phyloP scores from a whole-genome alignment of 2,329 filamentous ascomycete genomes.

The Curvularia verruculosa region DNA sequence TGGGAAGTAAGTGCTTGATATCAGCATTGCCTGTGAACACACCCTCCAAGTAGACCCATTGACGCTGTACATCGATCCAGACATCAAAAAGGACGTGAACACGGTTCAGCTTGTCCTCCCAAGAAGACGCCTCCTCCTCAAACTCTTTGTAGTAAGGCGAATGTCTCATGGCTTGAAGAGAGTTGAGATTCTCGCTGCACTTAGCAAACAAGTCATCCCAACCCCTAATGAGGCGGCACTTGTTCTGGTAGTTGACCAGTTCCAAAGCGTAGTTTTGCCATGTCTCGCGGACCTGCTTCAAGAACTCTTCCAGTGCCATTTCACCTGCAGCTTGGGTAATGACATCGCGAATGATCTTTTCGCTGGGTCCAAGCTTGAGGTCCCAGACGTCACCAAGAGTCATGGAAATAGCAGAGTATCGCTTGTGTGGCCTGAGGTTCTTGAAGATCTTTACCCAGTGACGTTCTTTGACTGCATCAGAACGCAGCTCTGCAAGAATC shows the following conservation, averaged over 20 bases:
- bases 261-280: constrained; percentile 97
- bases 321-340: constrained; percentile 96
- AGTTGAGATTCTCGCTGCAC: constrained; percentile 97
- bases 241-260: constrained; percentile 96
- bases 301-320: constrained; percentile 96
- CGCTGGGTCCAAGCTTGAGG: constrained; percentile 84
- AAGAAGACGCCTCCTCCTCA: constrained; percentile 92
- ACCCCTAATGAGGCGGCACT: constrained; percentile 93
- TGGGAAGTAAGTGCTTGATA: constrained; percentile 96
- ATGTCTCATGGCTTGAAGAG: constrained; percentile 96
- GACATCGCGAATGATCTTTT: constrained; percentile 87
- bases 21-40: constrained; percentile 99
- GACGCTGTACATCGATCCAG: constrained; percentile 99
- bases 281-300: constrained; percentile 93
- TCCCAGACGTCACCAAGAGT: constrained; percentile 99
- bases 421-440: constrained; percentile 85
- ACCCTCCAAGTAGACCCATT: constrained; percentile 99
- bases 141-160: constrained; percentile 99
- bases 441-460: constrained; percentile 99
- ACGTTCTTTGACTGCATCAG: constrained; percentile 91
- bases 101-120: constrained; percentile 98
- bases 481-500: constrained; percentile 87
- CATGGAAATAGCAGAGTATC: constrained; percentile 92
- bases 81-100: constrained; percentile 98
- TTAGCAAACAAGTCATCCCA: constrained; percentile 99